Base-by-base conservation (phyloP, 2,329 filamentous ascomycete genomes). In the Chaetomium globosum region DNA sequence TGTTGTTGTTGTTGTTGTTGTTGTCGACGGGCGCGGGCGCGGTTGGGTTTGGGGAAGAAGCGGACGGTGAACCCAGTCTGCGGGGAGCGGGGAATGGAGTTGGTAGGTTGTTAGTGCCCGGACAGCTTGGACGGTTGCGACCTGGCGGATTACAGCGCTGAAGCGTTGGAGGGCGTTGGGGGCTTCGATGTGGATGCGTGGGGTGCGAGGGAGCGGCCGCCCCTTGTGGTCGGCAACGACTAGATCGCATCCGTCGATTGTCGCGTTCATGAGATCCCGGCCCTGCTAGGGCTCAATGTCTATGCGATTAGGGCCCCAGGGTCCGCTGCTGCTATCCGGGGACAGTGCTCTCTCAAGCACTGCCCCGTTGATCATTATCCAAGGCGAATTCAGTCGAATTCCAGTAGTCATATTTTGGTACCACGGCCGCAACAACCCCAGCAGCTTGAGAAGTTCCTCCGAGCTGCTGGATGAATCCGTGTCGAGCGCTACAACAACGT, bases 61-160 rank as follows among this genome's bases (percentile, higher is more conserved):
- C 61, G 65, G 36, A 67, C 60, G 3, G 66, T 62, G 52, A 70
- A 68, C 68, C 68, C 64, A 70, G 16, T 68, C 64, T 21, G 48
- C 13, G 5, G 64, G 66, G 0, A 68, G 10, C 0, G 68, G 68
- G 36, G 61, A 65, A 33, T 65, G 58, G 3, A n/a, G 31, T 13
- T 55, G 59, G 39, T 68, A 70, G 12, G 53, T 26, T 12, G 59
- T 59, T 13, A 70, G 7, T 2, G 56, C 62, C 0, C 46, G 57
- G 30, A 70, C 43, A 1, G 59, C 53, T 1, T 65, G 64, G 19
- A 57, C 56, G 0, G 61, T 56, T 2, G 63, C 59, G 2, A 69
- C n/a, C 0, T 51, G 31, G 12, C 62, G 61, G 3, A 69, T 59
- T 0, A 56, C 33, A 2, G 31, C 19, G n/a, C 56, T 30, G 3